These are phyloP conservation scores for Cicer cuneatum DNA, from an alignment of 306 rosid genomes.

Conservation along the genomic window DNA sequence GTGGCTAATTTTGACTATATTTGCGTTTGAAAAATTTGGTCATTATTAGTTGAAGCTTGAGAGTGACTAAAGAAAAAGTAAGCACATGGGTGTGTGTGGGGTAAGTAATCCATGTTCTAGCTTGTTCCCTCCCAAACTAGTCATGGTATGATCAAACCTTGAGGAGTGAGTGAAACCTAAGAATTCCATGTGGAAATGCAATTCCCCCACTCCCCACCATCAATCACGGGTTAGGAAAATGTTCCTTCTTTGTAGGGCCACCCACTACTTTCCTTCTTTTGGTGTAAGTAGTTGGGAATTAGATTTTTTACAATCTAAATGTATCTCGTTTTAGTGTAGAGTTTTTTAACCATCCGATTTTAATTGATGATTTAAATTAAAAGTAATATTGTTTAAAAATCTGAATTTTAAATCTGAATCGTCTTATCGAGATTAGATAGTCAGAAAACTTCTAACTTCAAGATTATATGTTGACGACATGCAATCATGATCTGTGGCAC, in stretches of 20 bases:
- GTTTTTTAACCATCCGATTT: too few relatives aligned
- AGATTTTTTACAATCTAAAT: too few relatives aligned
- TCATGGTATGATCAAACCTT: constrained; percentile 35
- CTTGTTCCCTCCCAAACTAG: constrained; percentile 60
- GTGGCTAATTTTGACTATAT: neutral
- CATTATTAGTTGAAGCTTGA: constrained; percentile 63
- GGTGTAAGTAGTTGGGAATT: constrained; percentile 40
- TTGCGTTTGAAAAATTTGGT: constrained; percentile 33
- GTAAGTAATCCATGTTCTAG: constrained; percentile 52
- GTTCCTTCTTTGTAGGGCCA: constrained; percentile 37
- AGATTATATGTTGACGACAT: too few relatives aligned
- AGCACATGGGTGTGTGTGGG: constrained; percentile 50
- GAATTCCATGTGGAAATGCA: constrained; percentile 52
- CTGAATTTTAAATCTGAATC: too few relatives aligned
- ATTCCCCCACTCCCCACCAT: constrained; percentile 49
- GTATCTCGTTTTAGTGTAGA: too few relatives aligned
- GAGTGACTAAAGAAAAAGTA: constrained; percentile 59
- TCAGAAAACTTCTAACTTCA: too few relatives aligned
- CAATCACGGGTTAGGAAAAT: constrained; percentile 66
- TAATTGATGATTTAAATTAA: too few relatives aligned
- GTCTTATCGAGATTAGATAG: too few relatives aligned
- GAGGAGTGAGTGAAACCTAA: constrained; percentile 51
- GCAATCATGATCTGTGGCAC: too few relatives aligned
- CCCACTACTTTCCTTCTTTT: constrained; percentile 43
- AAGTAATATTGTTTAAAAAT: too few relatives aligned